Evolutionary conservation across 2,329 filamentous ascomycete genomes (phyloP), one percentile per base, ranked within the genome.

Genomic region (Fusarium marasasianum): DNA sequence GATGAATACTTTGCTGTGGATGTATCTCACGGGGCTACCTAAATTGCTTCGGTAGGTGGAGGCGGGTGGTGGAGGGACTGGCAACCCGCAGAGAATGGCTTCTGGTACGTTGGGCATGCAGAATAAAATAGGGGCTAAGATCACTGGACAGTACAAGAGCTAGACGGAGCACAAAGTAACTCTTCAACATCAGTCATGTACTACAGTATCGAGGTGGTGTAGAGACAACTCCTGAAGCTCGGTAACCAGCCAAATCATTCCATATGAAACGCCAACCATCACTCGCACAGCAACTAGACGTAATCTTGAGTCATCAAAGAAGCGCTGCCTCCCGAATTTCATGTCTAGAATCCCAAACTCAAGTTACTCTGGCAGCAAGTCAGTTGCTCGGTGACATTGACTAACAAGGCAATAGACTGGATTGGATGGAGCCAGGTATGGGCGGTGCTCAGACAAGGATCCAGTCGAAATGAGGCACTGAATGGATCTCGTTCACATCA

Each of bases 91-190:
- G 66, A 43, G 45, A 47, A 54, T 57, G 57, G 48, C 45, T 61
- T 56, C 53, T 73, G 68, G 61, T 77, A 63, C 66, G 71, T 55
- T 76, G 69, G 58, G 61, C 55, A 62, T 77, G 71, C 69, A 76
- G 76, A 72, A 71, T 73, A 78, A 78, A 78, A 78, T 77, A 78
- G 71, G 75, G 76, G 76, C 55, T 58, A 43, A 62, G 29, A 70
- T 67, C 58, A 73, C 57, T 63, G 61, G 54, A 66, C 62, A 44
- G 67, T 41, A 55, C 59, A 57, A 44, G 57, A 53, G 44, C 22
- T 56, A 10, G 38, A 24, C 38, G 56, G 44, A 31, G 12, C 41
- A 50, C 14, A 29, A 58, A 33, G 33, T 50, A 29, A 50, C 13
- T 58, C 31, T 58, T 50, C 55, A 58, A 22, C 31, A 47, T 37